Evolutionary conservation across 495 filamentous ascomycete species (phyloP), one percentile per base, ranked within the genome.

Genomic region (Geoglossum glabrum): DNA sequence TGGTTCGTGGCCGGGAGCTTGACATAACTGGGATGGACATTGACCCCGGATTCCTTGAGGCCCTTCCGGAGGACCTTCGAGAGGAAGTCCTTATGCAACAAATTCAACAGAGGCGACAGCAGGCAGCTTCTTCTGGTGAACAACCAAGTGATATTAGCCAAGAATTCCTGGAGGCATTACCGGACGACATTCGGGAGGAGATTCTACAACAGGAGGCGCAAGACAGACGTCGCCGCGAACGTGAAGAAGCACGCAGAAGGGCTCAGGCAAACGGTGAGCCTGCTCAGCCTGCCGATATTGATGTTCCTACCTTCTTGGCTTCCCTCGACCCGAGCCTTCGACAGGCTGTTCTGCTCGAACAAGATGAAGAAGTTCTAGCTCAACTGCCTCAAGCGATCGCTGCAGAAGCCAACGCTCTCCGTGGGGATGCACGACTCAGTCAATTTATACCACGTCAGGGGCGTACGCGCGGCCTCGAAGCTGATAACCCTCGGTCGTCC

Each of bases 1-100:
- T 78, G 0, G 86, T 99, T 56, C 79, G 88, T 61, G 89, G 88
- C 28, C 81, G 82, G 50, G 78, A 86, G 56, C 73, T 94, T 50
- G 90, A 99, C 65, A 90, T 99, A 57, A 97, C 92, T 4, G 84
- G 81, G 27, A 77, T 99, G 62, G 89, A 89, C 59, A 96, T 99
- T 59, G 92, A 99, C 64, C 78, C 85, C 15, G 88, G 88, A 43
- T 99, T 94, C 68, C 78, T 99, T 2, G 87, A 92, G 57, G 93
- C 88, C 38, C 73, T 99, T 19, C 92, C 92, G 0, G 92, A 99
- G 59, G 92, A 97, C 43, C 79, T 96, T 54, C 79, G 92, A 28
- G 90, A 97, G 68, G 92, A 99, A 65, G 92, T 96, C 28, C 83
- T 99, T 40, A 87, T 89, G 69, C 79, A 86, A 49, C 87, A 94